A percentile compares a stretch with the other conserved stretches of the same genome.
Evolutionary conservation across 768 basidiomycete species (phyloP).

Genomic region (Peribolospora kevripleyi): DNA sequence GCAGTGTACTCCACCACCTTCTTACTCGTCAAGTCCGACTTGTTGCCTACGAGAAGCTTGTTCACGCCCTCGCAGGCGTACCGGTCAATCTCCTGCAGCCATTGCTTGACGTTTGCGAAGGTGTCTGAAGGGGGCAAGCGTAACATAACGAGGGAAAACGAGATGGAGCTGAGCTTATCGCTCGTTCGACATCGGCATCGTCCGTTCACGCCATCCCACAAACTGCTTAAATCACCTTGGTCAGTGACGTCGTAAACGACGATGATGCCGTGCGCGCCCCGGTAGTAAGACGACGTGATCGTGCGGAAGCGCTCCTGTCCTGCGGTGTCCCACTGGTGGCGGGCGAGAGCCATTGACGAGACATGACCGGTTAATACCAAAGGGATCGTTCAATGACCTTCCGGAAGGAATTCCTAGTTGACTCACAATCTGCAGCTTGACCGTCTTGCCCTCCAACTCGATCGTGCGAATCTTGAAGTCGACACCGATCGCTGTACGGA

Average conservation of each 20-base stretch:
- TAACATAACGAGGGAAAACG: background rate
- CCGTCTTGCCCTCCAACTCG: constrained; percentile 87
- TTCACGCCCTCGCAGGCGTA: constrained; percentile 97
- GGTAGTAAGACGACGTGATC: constrained; percentile 94
- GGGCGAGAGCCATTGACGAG: background rate
- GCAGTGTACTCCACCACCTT: constrained; percentile 31
- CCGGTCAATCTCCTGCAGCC: constrained; percentile 17
- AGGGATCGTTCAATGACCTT: no score
- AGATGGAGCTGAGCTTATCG: background rate
- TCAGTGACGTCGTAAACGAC: constrained; percentile 82
- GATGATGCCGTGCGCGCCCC: constrained; percentile 92
- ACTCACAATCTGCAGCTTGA: constrained; percentile 87
- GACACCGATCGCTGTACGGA: constrained; percentile 71
- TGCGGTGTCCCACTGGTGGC: constrained; percentile 77
- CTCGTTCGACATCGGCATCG: no score
- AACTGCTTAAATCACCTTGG: constrained; percentile 76
- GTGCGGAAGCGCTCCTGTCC: constrained; percentile 96
- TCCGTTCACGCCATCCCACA: constrained; percentile 17
- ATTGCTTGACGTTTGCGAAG: constrained; percentile 65
- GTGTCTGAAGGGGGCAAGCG: constrained; percentile 9
- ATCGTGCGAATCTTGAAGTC: constrained; percentile 99
- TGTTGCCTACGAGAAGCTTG: constrained; percentile 97
- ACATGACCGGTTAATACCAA: background rate
- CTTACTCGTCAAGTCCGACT: constrained; percentile 75
- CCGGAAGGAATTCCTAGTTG: background rate